Percentiles rank a stretch among this genome's conserved stretches.
These are phyloP conservation scores for Pythium apleroticum DNA, from an alignment of 352 stramenopile species.

Conservation along the genomic window DNA sequence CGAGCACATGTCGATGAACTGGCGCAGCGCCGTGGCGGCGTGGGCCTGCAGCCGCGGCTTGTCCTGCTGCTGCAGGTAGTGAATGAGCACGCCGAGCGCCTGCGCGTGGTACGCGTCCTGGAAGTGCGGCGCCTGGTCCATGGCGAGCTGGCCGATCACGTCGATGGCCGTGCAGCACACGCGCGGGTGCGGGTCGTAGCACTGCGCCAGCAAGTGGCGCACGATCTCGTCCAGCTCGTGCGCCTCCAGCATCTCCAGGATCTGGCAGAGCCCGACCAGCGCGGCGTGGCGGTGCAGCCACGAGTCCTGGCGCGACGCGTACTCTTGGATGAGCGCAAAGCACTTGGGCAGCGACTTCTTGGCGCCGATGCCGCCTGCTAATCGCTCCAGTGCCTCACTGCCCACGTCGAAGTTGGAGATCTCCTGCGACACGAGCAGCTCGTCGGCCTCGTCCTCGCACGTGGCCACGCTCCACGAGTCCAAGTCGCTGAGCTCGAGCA, in stretches of 20 bases:
- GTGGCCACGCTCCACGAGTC: slow-evolving; percentile 66
- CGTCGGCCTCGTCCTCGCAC: slow-evolving; percentile 68
- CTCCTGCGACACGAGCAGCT: slow-evolving; percentile 46
- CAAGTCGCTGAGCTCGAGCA: slow-evolving; percentile 77
- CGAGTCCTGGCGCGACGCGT: slow-evolving; percentile 52
- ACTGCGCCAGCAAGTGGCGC: slow-evolving; percentile 63
- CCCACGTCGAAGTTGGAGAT: slow-evolving; percentile 89
- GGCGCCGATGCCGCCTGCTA: slow-evolving; percentile 62
- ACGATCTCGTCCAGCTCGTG: slow-evolving; percentile 72
- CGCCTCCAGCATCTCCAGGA: slow-evolving; percentile 67
- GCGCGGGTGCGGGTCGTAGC: slow-evolving; percentile 66
- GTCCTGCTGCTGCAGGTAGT: slow-evolving; percentile 62
- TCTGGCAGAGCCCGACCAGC: slow-evolving; percentile 80
- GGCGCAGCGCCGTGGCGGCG: slow-evolving; percentile 66
- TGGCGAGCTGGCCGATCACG: slow-evolving; percentile 74
- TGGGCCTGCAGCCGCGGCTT: slow-evolving; percentile 74
- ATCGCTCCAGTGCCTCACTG: slow-evolving; percentile 71
- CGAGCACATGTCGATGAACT: slow-evolving; percentile 86
- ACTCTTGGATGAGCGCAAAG: slow-evolving; percentile 78
- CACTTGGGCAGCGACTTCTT: slow-evolving; percentile 75
- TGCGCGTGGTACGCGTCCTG: slow-evolving; percentile 75
- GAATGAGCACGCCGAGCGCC: slow-evolving; percentile 56
- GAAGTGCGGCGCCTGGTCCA: slow-evolving; percentile 80
- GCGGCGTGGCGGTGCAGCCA: slow-evolving; percentile 79
- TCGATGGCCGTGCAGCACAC: slow-evolving; percentile 86